Base-by-base conservation (phyloP, 768 basidiomycete species). In the Podaxis mareebaensis region DNA sequence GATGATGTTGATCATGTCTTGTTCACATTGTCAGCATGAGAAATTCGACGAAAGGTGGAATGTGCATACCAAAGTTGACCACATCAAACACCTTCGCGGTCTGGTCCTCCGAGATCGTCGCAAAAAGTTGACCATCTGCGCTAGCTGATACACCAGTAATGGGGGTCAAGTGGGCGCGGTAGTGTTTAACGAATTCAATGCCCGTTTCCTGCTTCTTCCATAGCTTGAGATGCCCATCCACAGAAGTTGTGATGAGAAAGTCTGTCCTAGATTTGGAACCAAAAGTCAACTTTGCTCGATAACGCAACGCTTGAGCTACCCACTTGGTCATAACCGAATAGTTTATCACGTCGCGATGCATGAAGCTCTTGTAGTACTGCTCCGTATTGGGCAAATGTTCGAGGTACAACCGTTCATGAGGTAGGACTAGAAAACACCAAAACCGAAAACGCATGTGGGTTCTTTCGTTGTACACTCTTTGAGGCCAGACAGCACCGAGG, bases 1-100 rank as follows among this genome's bases (percentile, higher is more conserved):
- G 65, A 99, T 85, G 75, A 98, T 97, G 74, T 97, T 99, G 70
- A 99, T 99, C 96, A 99, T 98, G 74, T 99, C 96, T 98, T 68
- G 46, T 17, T 17, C 40, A 51, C 40, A 38, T 36, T 40, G 22
- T 60, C 13, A 66, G 61, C 51, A 48, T 20, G 44, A 20, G 12
- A 33, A 38, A 28, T n/a, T 62, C 10, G 64, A 2, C 53, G 22
- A 33, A 12, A 48, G 7, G 22, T 33, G 36, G 17, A n/a, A 22
- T 15, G 28, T 49, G 72, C 91, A 54, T 68, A 97, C 96, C 97
- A 73, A 98, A 99, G 76, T 99, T 98, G 64, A 97, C 85, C 1
- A 99, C 95, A 72, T 99, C 97, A 69, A 99, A 99, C 33, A 99
- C 92, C 75, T 99, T 95, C 15, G 91, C 93, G 39, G 83, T 93